Evolutionary conservation across 2,329 filamentous ascomycete species (phyloP).

Genomic region (Fusarium piperis): DNA sequence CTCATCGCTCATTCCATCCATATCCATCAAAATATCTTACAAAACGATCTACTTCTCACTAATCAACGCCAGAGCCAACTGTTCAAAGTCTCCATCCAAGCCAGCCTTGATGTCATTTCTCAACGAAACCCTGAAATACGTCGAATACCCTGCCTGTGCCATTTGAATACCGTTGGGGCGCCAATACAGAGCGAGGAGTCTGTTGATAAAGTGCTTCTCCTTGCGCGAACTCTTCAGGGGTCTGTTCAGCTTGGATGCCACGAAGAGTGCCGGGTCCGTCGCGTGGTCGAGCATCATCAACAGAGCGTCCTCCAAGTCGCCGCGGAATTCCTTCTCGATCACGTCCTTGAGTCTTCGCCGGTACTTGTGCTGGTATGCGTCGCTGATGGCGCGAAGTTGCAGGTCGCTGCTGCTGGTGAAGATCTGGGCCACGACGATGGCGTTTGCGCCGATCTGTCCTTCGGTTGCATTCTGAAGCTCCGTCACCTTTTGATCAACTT

Average conservation of each 20-base stretch:
- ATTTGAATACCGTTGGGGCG: conserved; percentile 41
- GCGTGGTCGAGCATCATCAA: conserved; percentile 43
- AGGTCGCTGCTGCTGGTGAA: conserved; percentile 45
- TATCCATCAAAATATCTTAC: background rate
- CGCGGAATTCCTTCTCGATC: conserved; percentile 49
- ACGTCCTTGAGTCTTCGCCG: conserved; percentile 46
- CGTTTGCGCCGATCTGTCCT: conserved; percentile 43
- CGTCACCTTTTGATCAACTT: conserved; percentile 47
- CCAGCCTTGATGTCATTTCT: conserved; percentile 39
- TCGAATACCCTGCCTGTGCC: conserved; percentile 66
- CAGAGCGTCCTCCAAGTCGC: conserved; percentile 48
- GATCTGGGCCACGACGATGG: conserved; percentile 46
- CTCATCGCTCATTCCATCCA: background rate
- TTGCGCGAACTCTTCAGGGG: conserved; percentile 45
- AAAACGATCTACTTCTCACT: conserved; percentile 36
- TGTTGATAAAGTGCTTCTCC: conserved; percentile 46
- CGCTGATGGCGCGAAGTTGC: conserved; percentile 44
- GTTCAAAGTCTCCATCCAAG: conserved; percentile 44
- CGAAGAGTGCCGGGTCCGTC: conserved; percentile 34
- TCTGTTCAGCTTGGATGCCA: conserved; percentile 39
- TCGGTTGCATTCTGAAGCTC: conserved; percentile 48
- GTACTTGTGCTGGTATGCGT: conserved; percentile 46
- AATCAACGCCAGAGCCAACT: conserved; percentile 43
- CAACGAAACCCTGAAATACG: conserved; percentile 64
- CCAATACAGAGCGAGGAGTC: conserved; percentile 46